Percentiles rank a stretch among this genome's conserved stretches.
phyloP scores from a whole-genome alignment of 345 rosid genomes.

The Eucalyptus sideroxylon region DNA sequence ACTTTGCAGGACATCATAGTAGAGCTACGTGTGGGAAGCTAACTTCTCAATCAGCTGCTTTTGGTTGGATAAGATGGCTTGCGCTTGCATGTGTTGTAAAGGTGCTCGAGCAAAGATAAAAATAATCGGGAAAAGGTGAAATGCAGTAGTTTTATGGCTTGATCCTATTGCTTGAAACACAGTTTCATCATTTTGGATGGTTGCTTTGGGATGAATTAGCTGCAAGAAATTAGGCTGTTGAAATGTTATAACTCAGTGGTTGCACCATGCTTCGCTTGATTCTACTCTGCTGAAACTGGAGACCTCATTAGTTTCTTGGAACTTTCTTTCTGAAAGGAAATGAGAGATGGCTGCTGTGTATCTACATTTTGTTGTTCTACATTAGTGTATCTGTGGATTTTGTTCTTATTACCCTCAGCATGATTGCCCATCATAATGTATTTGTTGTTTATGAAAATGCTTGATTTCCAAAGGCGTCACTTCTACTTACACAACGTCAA shows the following conservation, averaged over 20 bases:
- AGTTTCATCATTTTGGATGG: background rate
- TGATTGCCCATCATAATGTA: background rate
- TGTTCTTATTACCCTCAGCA: background rate
- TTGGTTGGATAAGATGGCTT: background rate
- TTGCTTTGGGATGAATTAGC: background rate
- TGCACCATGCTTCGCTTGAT: background rate
- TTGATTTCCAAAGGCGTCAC: background rate
- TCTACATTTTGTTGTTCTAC: background rate
- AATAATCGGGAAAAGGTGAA: background rate
- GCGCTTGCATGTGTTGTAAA: background rate
- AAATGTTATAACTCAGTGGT: background rate
- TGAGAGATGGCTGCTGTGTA: background rate
- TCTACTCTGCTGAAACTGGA: background rate
- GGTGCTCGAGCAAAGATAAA: background rate
- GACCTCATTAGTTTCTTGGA: background rate
- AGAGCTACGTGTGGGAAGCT: background rate
- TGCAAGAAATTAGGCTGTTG: background rate
- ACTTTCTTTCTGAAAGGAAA: background rate
- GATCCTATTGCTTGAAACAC: background rate
- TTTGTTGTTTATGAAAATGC: background rate
- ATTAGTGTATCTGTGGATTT: background rate
- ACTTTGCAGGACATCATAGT: background rate
- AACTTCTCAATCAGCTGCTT: background rate
- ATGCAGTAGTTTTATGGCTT: background rate
- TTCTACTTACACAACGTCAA: background rate